Evolutionary conservation across 169 alveolate genomes (phyloP).

Genomic region (Plasmodium adleri): DNA sequence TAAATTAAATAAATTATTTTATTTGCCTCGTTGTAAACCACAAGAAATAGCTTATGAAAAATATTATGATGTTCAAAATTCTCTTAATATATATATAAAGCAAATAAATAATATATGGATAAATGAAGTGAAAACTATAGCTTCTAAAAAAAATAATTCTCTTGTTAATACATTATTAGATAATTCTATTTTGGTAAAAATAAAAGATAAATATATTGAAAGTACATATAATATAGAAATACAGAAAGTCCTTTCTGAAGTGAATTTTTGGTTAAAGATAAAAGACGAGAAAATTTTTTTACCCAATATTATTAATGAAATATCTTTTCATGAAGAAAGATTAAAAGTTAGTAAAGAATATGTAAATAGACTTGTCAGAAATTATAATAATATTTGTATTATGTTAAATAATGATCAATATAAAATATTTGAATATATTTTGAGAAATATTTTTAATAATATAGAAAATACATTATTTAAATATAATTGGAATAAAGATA

Average conservation of each 20-base stretch:
- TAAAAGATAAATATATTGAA: conserved; percentile 63
- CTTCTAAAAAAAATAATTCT: conserved; percentile 62
- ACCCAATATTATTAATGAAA: conserved; percentile 71
- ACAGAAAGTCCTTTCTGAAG: conserved; percentile 58
- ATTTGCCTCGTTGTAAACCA: conserved; percentile 51
- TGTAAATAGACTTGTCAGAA: conserved; percentile 72
- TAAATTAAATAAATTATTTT: conserved; percentile 33
- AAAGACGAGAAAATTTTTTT: conserved; percentile 65
- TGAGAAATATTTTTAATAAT: conserved; percentile 46
- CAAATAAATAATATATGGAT: conserved; percentile 72
- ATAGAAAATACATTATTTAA: conserved; percentile 68
- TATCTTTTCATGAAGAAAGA: conserved; percentile 73
- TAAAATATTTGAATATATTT: conserved; percentile 69
- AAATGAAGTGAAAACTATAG: conserved; percentile 58
- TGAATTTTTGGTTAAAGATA: conserved; percentile 57
- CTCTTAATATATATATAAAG: conserved; percentile 64
- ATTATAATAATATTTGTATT: conserved; percentile 49
- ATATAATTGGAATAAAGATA: conserved; percentile 75
- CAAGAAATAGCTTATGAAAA: conserved; percentile 60
- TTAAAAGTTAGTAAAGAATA: conserved; percentile 66
- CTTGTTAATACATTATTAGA: conserved; percentile 52
- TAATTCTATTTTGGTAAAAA: conserved; percentile 52
- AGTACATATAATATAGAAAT: conserved; percentile 62
- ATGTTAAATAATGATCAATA: conserved; percentile 66
- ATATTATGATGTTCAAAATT: conserved; percentile 53